These are phyloP conservation scores for Lanmaoa rubissima DNA, from an alignment of 768 basidiomycete genomes.

Conservation along the genomic window DNA sequence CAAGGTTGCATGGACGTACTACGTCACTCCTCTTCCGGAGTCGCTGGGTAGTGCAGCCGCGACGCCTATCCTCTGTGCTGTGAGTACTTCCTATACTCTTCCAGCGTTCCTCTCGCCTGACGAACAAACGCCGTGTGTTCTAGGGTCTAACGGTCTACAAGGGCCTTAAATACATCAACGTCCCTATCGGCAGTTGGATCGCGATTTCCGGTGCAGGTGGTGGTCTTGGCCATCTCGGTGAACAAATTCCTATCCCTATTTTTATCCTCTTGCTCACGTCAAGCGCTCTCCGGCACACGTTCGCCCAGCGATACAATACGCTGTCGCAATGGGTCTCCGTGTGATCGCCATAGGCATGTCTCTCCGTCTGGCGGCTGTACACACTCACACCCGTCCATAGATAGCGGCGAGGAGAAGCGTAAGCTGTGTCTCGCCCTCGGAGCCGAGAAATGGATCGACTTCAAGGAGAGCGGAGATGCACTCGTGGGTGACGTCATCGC, in stretches of 20 bases:
- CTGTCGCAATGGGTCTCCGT: slow-evolving; percentile 39
- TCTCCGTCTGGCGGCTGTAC: neutral
- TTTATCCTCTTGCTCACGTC: neutral
- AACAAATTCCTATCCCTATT: neutral
- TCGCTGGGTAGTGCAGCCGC: slow-evolving; percentile 39
- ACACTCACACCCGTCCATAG: slow-evolving; percentile 16
- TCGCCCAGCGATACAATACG: slow-evolving; percentile 44
- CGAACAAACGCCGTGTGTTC: neutral
- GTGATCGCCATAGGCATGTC: slow-evolving; percentile 42
- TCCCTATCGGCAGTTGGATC: slow-evolving; percentile 38
- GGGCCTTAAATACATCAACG: slow-evolving; percentile 39
- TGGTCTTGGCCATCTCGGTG: slow-evolving; percentile 44
- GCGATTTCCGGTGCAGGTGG: slow-evolving; percentile 41
- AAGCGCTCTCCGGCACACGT: neutral
- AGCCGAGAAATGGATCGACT: slow-evolving; percentile 46
- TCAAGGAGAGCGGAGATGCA: slow-evolving; percentile 38
- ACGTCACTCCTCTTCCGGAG: slow-evolving; percentile 47
- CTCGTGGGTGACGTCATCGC: slow-evolving; percentile 38
- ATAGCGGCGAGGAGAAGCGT: slow-evolving; percentile 43
- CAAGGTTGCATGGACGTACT: slow-evolving; percentile 34
- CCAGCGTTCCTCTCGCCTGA: neutral
- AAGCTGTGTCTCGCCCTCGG: slow-evolving; percentile 38
- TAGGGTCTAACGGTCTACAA: slow-evolving; percentile 46
- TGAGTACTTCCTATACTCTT: slow-evolving; percentile 5
- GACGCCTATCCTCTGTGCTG: slow-evolving; percentile 45